Evolutionary conservation across 192 early-diverging fungal species (phyloP).

Genomic region (Kickxella alabastrina): DNA sequence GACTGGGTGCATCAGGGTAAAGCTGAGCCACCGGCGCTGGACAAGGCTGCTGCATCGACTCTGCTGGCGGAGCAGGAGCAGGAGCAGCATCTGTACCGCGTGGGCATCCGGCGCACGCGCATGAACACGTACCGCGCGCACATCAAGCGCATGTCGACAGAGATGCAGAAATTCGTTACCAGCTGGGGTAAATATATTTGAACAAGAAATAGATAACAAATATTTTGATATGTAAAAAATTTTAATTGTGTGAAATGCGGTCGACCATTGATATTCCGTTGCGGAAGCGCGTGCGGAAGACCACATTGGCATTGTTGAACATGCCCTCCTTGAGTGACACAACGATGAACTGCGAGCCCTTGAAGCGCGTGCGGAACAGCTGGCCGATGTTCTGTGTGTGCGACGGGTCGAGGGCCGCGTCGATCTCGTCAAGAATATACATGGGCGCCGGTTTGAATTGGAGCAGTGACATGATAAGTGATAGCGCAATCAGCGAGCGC

Average conservation of each 20-base stretch:
- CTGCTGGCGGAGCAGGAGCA: no score
- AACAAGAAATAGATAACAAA: no score
- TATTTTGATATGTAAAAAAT: constrained; percentile 4
- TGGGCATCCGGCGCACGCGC: constrained; percentile 32
- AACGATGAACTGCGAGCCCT: constrained; percentile 95
- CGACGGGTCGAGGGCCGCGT: constrained; percentile 94
- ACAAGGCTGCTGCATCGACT: no score
- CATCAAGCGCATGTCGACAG: constrained; percentile 22
- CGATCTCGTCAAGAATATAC: constrained; percentile 99
- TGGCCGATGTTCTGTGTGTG: constrained; percentile 99
- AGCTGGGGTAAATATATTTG: constrained; percentile 9
- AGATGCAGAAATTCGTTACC: constrained; percentile 21
- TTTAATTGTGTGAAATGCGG: constrained; percentile 36
- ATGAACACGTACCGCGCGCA: constrained; percentile 39
- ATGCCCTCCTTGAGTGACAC: constrained; percentile 99
- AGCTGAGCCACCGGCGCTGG: not conserved
- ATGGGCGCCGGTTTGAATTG: constrained; percentile 99
- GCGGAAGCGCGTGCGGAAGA: constrained; percentile 90
- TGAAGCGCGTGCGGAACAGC: constrained; percentile 86
- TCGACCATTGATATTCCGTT: constrained; percentile 96
- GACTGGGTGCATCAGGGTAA: constrained; percentile 41
- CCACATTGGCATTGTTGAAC: constrained; percentile 98
- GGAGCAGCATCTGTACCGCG: constrained; percentile 24
- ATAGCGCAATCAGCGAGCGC: constrained; percentile 92
- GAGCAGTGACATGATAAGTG: constrained; percentile 90